phyloP scores from a whole-genome alignment of 805 yeast species.

The Ogataea degrootiae region DNA sequence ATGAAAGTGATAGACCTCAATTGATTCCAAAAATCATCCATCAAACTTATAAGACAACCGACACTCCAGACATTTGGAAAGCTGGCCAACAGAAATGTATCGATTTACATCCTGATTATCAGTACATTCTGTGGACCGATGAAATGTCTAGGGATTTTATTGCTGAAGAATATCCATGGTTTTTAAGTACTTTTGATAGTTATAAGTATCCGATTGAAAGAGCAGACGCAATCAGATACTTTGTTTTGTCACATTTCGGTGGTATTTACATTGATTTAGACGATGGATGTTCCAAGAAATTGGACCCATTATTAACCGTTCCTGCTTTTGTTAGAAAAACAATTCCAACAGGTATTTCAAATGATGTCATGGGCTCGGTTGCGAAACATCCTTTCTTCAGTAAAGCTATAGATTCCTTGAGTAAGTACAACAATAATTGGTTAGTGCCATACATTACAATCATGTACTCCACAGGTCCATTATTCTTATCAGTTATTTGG shows the following conservation, averaged over 20 bases:
- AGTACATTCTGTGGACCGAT: conserved; percentile 89
- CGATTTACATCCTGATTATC: conserved; percentile 80
- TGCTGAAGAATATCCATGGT: conserved; percentile 80
- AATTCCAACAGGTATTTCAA: conserved; percentile 84
- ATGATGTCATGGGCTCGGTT: conserved; percentile 88
- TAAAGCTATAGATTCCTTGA: conserved; percentile 60
- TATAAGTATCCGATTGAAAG: conserved; percentile 81
- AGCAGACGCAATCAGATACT: conserved; percentile 88
- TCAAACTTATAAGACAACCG: conserved; percentile 80
- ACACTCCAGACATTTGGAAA: conserved; percentile 78
- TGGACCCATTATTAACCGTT: conserved; percentile 76
- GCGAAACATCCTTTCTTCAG: conserved; percentile 84
- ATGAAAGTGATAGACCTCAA: conserved; percentile 40
- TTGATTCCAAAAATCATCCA: conserved; percentile 87
- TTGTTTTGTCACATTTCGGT: conserved; percentile 76
- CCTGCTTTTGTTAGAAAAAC: conserved; percentile 89
- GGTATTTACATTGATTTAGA: conserved; percentile 89
- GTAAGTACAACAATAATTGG: conserved; percentile 68
- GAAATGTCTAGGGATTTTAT: conserved; percentile 76
- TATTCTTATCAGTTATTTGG: conserved; percentile 82
- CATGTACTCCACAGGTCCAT: conserved; percentile 91
- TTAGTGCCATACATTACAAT: conserved; percentile 84
- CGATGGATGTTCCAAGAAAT: conserved; percentile 74
- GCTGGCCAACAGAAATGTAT: conserved; percentile 72
- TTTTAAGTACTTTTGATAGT: conserved; percentile 67